A percentile compares a stretch with the other conserved stretches of the same genome.
These are phyloP conservation scores for Aspergillus carlsbadensis DNA, from an alignment of 495 filamentous ascomycete genomes.

Conservation along the genomic window DNA sequence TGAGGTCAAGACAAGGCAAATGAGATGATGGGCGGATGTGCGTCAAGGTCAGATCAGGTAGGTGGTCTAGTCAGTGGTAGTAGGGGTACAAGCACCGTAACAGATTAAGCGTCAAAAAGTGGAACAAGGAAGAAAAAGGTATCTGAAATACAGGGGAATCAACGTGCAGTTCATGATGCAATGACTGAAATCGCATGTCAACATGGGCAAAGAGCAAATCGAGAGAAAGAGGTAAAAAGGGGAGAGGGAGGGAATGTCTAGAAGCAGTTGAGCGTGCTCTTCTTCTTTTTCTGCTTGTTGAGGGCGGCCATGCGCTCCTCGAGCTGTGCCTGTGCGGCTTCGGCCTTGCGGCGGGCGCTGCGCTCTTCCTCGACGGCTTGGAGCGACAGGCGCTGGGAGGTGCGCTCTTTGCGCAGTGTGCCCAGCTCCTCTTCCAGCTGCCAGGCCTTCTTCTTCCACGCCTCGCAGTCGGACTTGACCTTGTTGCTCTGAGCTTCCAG, in stretches of 20 bases:
- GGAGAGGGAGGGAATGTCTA: constrained; percentile 34
- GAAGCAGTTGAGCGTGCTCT: constrained; percentile 95
- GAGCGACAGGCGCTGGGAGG: constrained; percentile 74
- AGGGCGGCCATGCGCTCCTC: constrained; percentile 95
- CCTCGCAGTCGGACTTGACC: constrained; percentile 82
- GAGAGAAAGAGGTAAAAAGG: constrained; percentile 16
- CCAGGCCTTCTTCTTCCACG: constrained; percentile 79
- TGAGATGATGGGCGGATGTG: constrained; percentile 2
- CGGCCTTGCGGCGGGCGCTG: constrained; percentile 80
- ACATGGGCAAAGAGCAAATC: constrained; percentile 16
- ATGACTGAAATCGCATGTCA: constrained; percentile 38
- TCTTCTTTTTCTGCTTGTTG: constrained; percentile 82
- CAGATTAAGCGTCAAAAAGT: constrained; percentile 18
- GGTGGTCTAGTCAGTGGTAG: background rate
- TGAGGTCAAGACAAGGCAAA: constrained; percentile 1
- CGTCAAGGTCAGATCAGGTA: background rate
- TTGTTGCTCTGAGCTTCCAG: constrained; percentile 84
- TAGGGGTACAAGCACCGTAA: constrained; percentile 1
- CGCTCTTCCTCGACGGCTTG: constrained; percentile 94
- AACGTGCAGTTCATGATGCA: constrained; percentile 57
- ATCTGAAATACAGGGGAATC: constrained; percentile 27
- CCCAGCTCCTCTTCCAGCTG: constrained; percentile 76
- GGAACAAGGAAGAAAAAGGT: constrained; percentile 16
- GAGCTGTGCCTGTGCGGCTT: constrained; percentile 80
- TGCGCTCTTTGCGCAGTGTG: constrained; percentile 66